These are phyloP conservation scores for Mycena vitilis DNA, from an alignment of 768 basidiomycete species.

Conservation along the genomic window DNA sequence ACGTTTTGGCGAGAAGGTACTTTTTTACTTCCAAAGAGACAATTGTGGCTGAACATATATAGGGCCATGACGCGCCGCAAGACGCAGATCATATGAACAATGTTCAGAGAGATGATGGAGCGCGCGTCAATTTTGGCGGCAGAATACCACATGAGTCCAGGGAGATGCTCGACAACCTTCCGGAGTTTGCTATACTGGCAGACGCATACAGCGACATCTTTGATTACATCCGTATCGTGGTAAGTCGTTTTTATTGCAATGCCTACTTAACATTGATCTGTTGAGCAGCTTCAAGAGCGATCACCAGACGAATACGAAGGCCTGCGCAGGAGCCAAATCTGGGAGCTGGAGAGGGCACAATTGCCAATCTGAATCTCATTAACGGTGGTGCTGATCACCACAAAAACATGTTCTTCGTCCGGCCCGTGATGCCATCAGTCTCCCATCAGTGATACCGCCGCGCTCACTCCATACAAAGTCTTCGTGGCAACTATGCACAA, in stretches of 20 bases:
- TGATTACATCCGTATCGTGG: constrained; percentile 15
- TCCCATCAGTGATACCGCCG: too few relatives aligned
- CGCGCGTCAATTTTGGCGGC: constrained; percentile 2
- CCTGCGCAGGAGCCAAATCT: too few relatives aligned
- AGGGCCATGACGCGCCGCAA: too few relatives aligned
- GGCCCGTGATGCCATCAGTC: too few relatives aligned
- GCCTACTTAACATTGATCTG: neutral
- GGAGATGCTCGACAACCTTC: neutral
- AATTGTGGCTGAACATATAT: too few relatives aligned
- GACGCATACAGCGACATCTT: constrained; percentile 24
- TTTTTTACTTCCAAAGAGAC: neutral
- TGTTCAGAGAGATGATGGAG: neutral
- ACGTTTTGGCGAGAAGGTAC: neutral
- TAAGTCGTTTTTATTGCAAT: neutral
- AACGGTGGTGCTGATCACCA: too few relatives aligned
- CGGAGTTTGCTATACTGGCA: neutral
- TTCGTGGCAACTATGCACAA: too few relatives aligned
- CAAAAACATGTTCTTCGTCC: too few relatives aligned
- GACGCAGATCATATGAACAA: neutral
- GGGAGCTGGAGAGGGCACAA: too few relatives aligned
- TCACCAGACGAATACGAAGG: constrained; percentile 38
- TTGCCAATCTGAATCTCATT: too few relatives aligned
- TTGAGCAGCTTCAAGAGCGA: constrained; percentile 34
- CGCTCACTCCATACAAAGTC: too few relatives aligned
- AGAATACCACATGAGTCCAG: constrained; percentile 3